Percentiles rank a stretch among this genome's conserved stretches.
phyloP scores from a whole-genome alignment of 2,329 filamentous ascomycete species.

The Trichophaea hybrida region DNA sequence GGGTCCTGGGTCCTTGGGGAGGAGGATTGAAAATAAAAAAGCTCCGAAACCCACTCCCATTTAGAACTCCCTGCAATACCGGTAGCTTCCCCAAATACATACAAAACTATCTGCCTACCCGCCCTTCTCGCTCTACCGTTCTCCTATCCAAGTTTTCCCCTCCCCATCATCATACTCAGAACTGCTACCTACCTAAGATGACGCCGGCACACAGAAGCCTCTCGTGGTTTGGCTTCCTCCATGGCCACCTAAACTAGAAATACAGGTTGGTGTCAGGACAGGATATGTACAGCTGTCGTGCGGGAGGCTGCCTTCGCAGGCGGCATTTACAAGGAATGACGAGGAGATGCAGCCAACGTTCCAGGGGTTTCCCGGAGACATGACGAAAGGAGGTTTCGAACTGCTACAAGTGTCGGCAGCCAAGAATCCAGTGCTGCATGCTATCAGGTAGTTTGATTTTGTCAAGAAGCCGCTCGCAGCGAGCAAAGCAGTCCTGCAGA shows the following conservation, averaged over 20 bases:
- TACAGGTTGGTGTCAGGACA: not conserved
- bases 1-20: not conserved
- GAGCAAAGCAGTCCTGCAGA: not conserved
- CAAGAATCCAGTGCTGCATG: no score
- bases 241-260: not conserved
- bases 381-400: constrained; percentile 1
- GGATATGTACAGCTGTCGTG: not conserved
- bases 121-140: not conserved
- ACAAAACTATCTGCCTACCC: not conserved
- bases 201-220: no score
- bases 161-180: no score
- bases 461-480: not conserved
- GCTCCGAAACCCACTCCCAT: not conserved
- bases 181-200: no score
- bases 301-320: not conserved
- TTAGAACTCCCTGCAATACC: not conserved
- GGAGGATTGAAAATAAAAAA: not conserved
- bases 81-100: not conserved
- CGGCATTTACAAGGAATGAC: not conserved
- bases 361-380: not conserved
- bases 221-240: not conserved
- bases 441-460: not conserved
- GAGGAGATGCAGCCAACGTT: not conserved
- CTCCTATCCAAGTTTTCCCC: not conserved
- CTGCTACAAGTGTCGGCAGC: not conserved